Percentiles rank a stretch among this genome's conserved stretches.
Conservation (phyloP, 768 basidiomycete genomes). For the Calocybe cyanea region DNA sequence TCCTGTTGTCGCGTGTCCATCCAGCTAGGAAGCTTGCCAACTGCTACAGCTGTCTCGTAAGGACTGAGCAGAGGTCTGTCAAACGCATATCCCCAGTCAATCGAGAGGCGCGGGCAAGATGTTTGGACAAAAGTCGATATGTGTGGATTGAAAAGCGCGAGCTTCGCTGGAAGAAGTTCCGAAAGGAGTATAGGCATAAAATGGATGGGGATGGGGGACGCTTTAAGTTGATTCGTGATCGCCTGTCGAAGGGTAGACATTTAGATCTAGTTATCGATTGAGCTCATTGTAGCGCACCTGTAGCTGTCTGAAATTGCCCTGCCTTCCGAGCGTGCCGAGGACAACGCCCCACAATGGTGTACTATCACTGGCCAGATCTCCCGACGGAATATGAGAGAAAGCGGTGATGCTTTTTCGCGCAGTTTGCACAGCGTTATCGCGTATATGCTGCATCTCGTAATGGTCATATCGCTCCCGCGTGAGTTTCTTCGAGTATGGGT, state of each 20-base stretch:
- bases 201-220: slow-evolving; percentile 55
- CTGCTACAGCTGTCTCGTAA: slow-evolving; percentile 87
- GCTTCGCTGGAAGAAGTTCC: slow-evolving; percentile 93
- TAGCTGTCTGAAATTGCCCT: slow-evolving; percentile 89
- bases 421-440: slow-evolving; percentile 70
- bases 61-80: slow-evolving; percentile 83
- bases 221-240: slow-evolving; percentile 66
- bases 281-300: slow-evolving; percentile 38
- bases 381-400: slow-evolving; percentile 17
- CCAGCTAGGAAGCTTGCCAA: slow-evolving; percentile 71
- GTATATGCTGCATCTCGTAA: slow-evolving; percentile 72
- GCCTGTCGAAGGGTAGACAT: slow-evolving; percentile 39
- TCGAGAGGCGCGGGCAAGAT: slow-evolving; percentile 92
- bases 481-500: slow-evolving; percentile 96
- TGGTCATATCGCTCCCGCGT: slow-evolving; percentile 92
- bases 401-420: slow-evolving; percentile 63
- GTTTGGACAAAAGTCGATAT: slow-evolving; percentile 94
- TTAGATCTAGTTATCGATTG: background rate
- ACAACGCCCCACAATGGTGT: slow-evolving; percentile 82
- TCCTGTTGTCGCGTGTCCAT: slow-evolving; percentile 29
- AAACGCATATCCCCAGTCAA: slow-evolving; percentile 99
- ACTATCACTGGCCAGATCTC: slow-evolving; percentile 1
- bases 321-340: slow-evolving; percentile 90
- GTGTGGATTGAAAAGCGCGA: slow-evolving; percentile 76
- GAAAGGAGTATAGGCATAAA: slow-evolving; percentile 90